These are phyloP conservation scores for Purpureocillium takamizusanense DNA, from an alignment of 2,329 filamentous ascomycete species.

Conservation along the genomic window DNA sequence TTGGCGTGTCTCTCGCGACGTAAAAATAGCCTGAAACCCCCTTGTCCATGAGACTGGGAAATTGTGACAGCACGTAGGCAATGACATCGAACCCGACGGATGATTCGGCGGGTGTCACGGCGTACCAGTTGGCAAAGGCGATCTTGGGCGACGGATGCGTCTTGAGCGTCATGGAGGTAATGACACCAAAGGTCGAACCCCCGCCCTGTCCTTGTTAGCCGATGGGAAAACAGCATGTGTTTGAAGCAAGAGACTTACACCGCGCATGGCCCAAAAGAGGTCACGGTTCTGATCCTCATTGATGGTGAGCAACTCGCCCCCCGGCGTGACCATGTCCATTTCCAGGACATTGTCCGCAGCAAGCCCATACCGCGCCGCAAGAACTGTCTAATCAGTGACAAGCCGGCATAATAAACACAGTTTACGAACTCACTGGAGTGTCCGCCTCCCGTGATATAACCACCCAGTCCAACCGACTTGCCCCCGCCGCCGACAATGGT, in stretches of 20 bases:
- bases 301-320: conserved; percentile 38
- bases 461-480: conserved; percentile 48
- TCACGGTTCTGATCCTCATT: conserved; percentile 45
- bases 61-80: conserved; percentile 33
- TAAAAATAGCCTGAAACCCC: conserved; percentile 42
- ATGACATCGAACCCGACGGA: conserved; percentile 37
- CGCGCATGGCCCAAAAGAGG: conserved; percentile 56
- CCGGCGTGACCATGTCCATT: conserved; percentile 45
- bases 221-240: too few relatives aligned
- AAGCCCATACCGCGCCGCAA: conserved; percentile 45
- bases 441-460: conserved; percentile 53
- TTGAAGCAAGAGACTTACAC: too few relatives aligned
- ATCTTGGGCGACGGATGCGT: conserved; percentile 35
- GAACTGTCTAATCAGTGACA: conserved; percentile 12
- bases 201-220: conserved; percentile 33
- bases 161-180: conserved; percentile 47
- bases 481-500: conserved; percentile 46
- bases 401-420: too few relatives aligned
- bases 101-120: conserved; percentile 17
- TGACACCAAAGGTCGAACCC: conserved; percentile 51
- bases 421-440: conserved; percentile 28
- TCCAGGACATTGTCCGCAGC: conserved; percentile 53
- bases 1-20: conserved; percentile 24
- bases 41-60: conserved; percentile 37
- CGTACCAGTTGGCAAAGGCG: conserved; percentile 10